Conservation (phyloP, 2,329 filamentous ascomycete genomes). For the Fusarium virguliforme region DNA sequence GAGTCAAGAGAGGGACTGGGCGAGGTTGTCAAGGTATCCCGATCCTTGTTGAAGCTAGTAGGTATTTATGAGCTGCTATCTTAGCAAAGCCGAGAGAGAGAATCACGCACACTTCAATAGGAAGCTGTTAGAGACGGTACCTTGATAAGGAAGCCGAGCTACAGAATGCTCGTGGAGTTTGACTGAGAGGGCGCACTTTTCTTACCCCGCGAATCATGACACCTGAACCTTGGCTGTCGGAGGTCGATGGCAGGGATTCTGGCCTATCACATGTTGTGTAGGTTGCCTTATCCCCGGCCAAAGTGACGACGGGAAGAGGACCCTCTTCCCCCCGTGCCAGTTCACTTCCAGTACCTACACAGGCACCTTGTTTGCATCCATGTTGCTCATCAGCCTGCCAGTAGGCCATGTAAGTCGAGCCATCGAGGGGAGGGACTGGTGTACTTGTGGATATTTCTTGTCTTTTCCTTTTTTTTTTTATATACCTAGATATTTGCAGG, state of each 20-base stretch:
- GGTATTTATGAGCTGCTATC: background rate
- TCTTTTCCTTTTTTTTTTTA: too few species aligned
- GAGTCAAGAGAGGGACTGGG: conserved; percentile 4
- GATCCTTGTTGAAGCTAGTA: background rate
- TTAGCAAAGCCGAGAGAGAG: background rate
- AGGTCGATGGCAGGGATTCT: background rate
- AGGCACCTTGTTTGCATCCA: too few species aligned
- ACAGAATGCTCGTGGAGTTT: conserved; percentile 9
- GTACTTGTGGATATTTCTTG: too few species aligned
- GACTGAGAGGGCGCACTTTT: conserved; percentile 35
- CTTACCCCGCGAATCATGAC: conserved; percentile 32
- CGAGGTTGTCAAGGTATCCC: conserved; percentile 18
- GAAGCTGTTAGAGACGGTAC: background rate
- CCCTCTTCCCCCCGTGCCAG: background rate
- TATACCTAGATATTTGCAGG: too few species aligned
- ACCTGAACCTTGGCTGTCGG: background rate
- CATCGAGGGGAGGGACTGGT: too few species aligned
- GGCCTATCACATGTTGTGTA: conserved; percentile 37
- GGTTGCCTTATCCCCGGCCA: conserved; percentile 33
- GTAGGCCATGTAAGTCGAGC: too few species aligned
- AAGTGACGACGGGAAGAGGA: conserved; percentile 29
- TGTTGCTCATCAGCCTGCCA: too few species aligned
- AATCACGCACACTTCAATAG: too few species aligned
- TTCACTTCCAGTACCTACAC: too few species aligned
- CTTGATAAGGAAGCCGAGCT: conserved; percentile 1